phyloP scores from a whole-genome alignment of 495 filamentous ascomycete species.

The Tuber microsphaerosporum region DNA sequence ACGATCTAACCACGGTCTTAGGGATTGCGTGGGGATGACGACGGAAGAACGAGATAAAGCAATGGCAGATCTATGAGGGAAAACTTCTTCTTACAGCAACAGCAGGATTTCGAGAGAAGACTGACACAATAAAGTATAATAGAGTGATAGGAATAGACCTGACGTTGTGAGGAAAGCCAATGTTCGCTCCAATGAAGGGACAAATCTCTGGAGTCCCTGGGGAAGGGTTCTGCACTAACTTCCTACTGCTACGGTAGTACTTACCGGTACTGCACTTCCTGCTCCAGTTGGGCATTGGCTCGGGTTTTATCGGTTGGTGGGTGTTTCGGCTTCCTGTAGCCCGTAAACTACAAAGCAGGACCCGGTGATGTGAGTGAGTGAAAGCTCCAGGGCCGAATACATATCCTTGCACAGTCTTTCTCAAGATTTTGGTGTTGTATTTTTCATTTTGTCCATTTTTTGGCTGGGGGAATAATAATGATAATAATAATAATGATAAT shows the following conservation, averaged over 20 bases:
- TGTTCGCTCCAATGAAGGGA: neutral
- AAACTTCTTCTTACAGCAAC: neutral
- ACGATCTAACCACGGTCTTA: conserved; percentile 36
- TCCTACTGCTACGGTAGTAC: neutral
- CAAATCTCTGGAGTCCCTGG: neutral
- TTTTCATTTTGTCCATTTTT: neutral
- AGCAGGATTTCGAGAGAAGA: neutral
- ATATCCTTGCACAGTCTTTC: neutral
- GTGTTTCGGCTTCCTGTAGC: neutral
- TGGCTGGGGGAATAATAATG: neutral
- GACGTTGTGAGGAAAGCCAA: conserved; percentile 11
- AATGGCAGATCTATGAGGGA: neutral
- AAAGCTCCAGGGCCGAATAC: neutral
- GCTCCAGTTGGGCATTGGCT: neutral
- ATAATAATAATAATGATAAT: neutral
- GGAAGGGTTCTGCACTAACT: neutral
- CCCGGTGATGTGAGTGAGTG: neutral
- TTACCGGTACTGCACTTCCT: neutral
- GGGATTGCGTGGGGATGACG: conserved; percentile 35
- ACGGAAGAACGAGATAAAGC: conserved; percentile 4
- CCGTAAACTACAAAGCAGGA: neutral
- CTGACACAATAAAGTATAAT: neutral
- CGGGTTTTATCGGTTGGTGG: neutral
- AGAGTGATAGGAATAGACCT: neutral
- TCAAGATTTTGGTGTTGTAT: neutral